Evolutionary conservation across 805 yeast species (phyloP).

Genomic region (Isabelozyma gotoi): DNA sequence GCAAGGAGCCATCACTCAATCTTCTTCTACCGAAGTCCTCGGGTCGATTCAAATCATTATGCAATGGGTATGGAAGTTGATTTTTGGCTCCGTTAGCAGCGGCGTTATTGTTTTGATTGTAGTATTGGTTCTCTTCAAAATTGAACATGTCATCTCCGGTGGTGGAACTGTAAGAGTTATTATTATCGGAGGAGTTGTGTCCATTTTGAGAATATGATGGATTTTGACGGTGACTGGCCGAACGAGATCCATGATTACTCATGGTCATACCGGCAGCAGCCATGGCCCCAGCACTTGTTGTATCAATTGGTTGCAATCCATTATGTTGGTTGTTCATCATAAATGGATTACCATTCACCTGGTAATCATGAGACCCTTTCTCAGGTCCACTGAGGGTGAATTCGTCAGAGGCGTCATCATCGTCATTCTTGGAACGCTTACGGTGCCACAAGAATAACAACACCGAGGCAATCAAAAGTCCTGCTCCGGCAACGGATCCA

Average conservation of each 20-base stretch:
- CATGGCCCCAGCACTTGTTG: conserved; percentile 10
- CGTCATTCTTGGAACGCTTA: conserved; percentile 32
- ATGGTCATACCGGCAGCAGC: conserved; percentile 2
- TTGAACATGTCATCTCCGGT: conserved; percentile 18
- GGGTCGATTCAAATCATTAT: conserved; percentile 4
- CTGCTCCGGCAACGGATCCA: conserved; percentile 41
- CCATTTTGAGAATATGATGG: not conserved
- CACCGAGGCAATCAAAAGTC: conserved; percentile 29
- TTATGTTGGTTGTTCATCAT: conserved; percentile 18
- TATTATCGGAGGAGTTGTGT: not conserved
- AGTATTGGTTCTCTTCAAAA: conserved; percentile 8
- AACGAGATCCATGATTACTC: not conserved
- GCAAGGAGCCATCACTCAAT: conserved; percentile 55
- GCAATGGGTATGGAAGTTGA: not conserved
- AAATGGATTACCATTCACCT: conserved; percentile 23
- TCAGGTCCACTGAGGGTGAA: conserved; percentile 29
- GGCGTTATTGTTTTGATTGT: not conserved
- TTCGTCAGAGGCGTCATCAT: conserved; percentile 44
- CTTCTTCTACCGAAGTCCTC: conserved; percentile 47
- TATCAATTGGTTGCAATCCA: conserved; percentile 8
- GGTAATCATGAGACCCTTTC: conserved; percentile 12
- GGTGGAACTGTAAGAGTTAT: conserved; percentile 17
- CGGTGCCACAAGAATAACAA: conserved; percentile 43
- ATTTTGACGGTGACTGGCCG: not conserved
- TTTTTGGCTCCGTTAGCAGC: not conserved